Evolutionary conservation across 345 rosid species (phyloP).

Genomic region (Moringa oleifera): DNA sequence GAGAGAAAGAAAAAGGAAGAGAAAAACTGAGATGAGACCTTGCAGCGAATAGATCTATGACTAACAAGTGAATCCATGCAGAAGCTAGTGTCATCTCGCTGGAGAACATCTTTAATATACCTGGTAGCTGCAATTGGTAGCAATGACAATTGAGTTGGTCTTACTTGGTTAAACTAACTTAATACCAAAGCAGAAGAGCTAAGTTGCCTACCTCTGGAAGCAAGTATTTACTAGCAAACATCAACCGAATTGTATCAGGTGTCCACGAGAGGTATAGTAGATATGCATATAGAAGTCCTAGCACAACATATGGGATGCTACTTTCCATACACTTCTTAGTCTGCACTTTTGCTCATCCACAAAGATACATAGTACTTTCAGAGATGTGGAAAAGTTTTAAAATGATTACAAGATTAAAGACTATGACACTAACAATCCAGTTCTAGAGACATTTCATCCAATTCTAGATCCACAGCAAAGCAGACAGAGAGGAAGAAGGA

Average conservation of each 20-base stretch:
- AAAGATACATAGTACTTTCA: neutral
- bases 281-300: constrained; percentile 68
- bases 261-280: constrained; percentile 86
- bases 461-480: neutral
- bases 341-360: constrained; percentile 29
- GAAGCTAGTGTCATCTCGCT: constrained; percentile 86
- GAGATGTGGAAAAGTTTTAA: neutral
- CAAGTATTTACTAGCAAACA: constrained; percentile 75
- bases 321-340: constrained; percentile 74
- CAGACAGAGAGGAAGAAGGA: too few species aligned
- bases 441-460: constrained; percentile 1
- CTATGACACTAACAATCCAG: neutral
- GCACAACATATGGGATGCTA: constrained; percentile 53
- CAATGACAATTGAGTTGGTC: neutral
- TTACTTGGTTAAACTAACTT: neutral
- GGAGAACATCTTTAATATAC: constrained; percentile 84
- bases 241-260: constrained; percentile 55
- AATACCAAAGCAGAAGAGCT: neutral
- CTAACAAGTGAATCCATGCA: constrained; percentile 91
- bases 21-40: constrained; percentile 38
- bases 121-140: constrained; percentile 46
- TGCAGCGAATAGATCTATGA: constrained; percentile 88
- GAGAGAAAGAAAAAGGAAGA: neutral
- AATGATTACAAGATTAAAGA: neutral
- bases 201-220: constrained; percentile 65